Base-by-base conservation (phyloP, 2,329 filamentous ascomycete genomes). In the Ophiostoma angusticollis region DNA sequence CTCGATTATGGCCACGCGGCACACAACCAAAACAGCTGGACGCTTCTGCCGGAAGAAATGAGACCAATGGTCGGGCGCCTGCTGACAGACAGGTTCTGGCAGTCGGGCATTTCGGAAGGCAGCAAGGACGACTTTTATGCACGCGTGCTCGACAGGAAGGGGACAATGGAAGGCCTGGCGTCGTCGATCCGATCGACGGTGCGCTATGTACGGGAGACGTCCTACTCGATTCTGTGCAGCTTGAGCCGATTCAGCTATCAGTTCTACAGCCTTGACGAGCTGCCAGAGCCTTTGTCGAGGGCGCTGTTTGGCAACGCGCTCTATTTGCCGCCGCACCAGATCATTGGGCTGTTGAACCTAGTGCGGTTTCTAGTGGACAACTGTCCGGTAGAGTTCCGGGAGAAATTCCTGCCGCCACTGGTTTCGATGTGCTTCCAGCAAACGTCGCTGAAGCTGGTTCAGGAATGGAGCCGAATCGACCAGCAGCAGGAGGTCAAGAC, bases 51-150 rank as follows among this genome's bases (percentile, higher is more conserved):
- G 1, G 57, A 65, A 9, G 84, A 93, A 30, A 80, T 93, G 67
- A 78, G 78, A 42, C 63, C 70, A 5, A 75, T 93, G 37, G 82
- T 96, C 28, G 73, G 77, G 31, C 74, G 84, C 17, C 85, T 96
- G 16, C 64, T 98, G 17, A 93, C 86, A 12, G 91, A 98, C 58
- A 74, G 91, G 18, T 98, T 98, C 57, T 98, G 91, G 91, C 91
- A 98, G 64, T 85, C 87, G 6, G 91, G 91, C 9, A 98, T 98
- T 36, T 96, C 91, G 0, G 83, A 80, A 45, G 91, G 93, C 19
- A 96, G 84, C 50, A 86, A 91, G 56, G 91, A 96, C 46, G 89
- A 96, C 42, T 98, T 98, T 56, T 96, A 95, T 58, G 83, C 85
- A 23, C 76, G 84, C 29, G 89, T 98, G 2, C 77, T 85, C 40